Conservation (phyloP, 495 filamentous ascomycete genomes). For the Penicillium ochrochloron region DNA sequence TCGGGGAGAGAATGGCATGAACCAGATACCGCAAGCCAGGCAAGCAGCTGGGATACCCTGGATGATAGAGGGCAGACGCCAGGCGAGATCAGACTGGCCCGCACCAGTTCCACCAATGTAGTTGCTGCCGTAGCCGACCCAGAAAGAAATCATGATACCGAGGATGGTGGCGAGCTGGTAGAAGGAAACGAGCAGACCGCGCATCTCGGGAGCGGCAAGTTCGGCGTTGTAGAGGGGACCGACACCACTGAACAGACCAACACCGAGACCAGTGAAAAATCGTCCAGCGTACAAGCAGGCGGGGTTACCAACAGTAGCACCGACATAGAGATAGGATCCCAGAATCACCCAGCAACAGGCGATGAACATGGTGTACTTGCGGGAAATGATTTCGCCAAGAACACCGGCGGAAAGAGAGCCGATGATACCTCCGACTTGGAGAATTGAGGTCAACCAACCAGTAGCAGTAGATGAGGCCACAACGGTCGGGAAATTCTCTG, state of each 20-base stretch:
- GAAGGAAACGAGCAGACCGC: slow-evolving; percentile 72
- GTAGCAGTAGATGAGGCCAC: slow-evolving; percentile 44
- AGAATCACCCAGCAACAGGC: slow-evolving; percentile 70
- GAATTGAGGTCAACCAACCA: slow-evolving; percentile 57
- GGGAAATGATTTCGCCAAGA: slow-evolving; percentile 65
- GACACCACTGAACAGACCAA: slow-evolving; percentile 62
- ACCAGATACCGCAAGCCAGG: slow-evolving; percentile 51
- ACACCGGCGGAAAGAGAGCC: slow-evolving; percentile 64
- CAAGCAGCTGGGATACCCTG: slow-evolving; percentile 50
- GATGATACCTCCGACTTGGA: slow-evolving; percentile 77
- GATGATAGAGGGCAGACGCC: slow-evolving; percentile 55
- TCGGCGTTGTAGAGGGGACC: slow-evolving; percentile 76
- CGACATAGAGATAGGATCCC: slow-evolving; percentile 58
- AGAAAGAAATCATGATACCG: slow-evolving; percentile 72
- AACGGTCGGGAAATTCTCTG: slow-evolving; percentile 47
- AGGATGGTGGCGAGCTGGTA: slow-evolving; percentile 87
- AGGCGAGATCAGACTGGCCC: slow-evolving; percentile 45
- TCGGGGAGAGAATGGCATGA: slow-evolving; percentile 51
- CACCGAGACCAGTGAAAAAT: slow-evolving; percentile 69
- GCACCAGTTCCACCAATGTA: slow-evolving; percentile 45
- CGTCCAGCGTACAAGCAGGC: slow-evolving; percentile 68
- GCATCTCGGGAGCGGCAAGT: slow-evolving; percentile 74
- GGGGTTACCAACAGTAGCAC: slow-evolving; percentile 60
- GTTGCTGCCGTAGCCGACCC: slow-evolving; percentile 67
- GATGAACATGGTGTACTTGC: slow-evolving; percentile 71